Base-by-base conservation (phyloP, 2,329 filamentous ascomycete species). In the Biscogniauxia marginata region DNA sequence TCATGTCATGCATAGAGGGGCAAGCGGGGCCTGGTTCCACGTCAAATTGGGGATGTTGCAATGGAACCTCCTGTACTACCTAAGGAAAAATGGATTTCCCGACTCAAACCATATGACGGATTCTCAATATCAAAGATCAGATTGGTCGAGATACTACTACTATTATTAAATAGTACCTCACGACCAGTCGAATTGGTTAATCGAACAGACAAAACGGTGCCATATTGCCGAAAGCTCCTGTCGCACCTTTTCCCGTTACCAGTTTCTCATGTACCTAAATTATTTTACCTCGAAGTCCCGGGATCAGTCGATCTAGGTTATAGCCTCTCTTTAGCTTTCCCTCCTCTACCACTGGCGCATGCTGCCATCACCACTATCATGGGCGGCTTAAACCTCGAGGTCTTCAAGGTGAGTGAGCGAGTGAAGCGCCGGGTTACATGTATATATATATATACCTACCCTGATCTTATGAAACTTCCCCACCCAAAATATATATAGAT, bases 301-400 rank as follows among this genome's bases (percentile, higher is more conserved):
- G n/a, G n/a, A n/a, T n/a, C n/a, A n/a, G n/a, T n/a, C n/a, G n/a
- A n/a, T n/a, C n/a, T n/a, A n/a, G n/a, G n/a, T n/a, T n/a, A n/a
- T 39, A 11, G 9, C 13, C n/a, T 8, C 30, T 9, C 30, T 9
- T 2, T 11, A 2, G 6, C 30, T 16, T 11, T 39, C 13, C n/a
- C n/a, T 8, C 2, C 25, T 30, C 25, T 30, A 30, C 25, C 30
- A 16, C n/a, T 39, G 30, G 30, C 30, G 30, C 30, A 16, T n/a
- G 13, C 11, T 16, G 46, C 23, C 8, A 25, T 16, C 13, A 16
- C 19, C 20, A 4, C 23, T 8, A 9, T 24, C 4, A 86, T 96
- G 86, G 90, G 85, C 52, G 91, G 93, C 52, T 84, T 93, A 23
- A 97, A 96, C 74, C 84, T 98, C 57, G 93, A 98, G 79, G 86